Evolutionary conservation across 176 grass and related monocot species (phyloP).

Genomic region (Tillandsia fasciculata): DNA sequence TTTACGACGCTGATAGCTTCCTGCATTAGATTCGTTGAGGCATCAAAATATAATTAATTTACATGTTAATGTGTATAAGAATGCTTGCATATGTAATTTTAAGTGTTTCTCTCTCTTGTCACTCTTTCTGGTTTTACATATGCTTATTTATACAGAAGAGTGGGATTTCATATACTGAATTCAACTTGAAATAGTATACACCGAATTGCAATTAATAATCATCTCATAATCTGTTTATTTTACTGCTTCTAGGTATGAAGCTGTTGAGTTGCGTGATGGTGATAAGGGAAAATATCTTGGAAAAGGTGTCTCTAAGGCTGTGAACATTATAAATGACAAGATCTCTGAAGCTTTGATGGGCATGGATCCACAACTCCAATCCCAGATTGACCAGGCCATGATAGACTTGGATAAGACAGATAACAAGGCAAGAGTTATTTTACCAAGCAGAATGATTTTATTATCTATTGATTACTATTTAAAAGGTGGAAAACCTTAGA

Average conservation of each 20-base stretch:
- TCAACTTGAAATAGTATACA: background rate
- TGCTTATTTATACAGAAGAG: background rate
- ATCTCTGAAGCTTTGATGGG: conserved; percentile 89
- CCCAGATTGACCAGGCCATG: conserved; percentile 97
- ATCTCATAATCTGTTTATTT: background rate
- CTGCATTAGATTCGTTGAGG: too few species aligned
- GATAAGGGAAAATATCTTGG: conserved; percentile 70
- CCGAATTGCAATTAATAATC: background rate
- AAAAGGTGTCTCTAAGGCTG: conserved; percentile 57
- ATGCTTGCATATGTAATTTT: too few species aligned
- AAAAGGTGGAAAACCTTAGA: background rate
- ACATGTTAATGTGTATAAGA: too few species aligned
- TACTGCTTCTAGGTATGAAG: conserved; percentile 22
- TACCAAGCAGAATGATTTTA: conserved; percentile 1
- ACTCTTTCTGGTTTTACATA: background rate
- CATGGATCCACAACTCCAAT: conserved; percentile 89
- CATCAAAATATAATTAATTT: too few species aligned
- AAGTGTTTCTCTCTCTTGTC: background rate
- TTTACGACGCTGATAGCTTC: too few species aligned
- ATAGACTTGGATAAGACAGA: conserved; percentile 94
- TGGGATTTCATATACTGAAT: background rate
- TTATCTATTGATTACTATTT: background rate
- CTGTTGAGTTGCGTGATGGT: conserved; percentile 40
- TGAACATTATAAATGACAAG: conserved; percentile 79
- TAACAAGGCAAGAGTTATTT: conserved; percentile 49